phyloP scores from a whole-genome alignment of 371 early-diverging fungal genomes.

The Mucor velutinosus region DNA sequence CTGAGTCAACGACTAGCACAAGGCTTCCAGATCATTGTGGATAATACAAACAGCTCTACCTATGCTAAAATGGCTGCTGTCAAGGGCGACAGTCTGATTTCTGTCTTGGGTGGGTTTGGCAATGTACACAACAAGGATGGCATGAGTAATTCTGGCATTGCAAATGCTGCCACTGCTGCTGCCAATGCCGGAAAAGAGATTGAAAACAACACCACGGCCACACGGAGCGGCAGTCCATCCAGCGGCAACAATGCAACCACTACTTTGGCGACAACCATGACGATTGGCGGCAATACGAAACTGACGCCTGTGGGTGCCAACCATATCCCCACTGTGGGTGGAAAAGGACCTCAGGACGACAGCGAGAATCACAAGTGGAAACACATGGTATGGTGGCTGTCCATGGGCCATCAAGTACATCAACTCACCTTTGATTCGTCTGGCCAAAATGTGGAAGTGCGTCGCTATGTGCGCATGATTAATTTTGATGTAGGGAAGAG shows the following conservation, averaged over 20 bases:
- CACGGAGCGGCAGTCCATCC: slow-evolving; percentile 12
- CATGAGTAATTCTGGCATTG: background rate
- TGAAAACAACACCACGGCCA: background rate
- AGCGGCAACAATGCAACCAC: slow-evolving; percentile 8
- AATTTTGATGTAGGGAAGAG: slow-evolving; percentile 62
- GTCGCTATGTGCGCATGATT: slow-evolving; percentile 81
- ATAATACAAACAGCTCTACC: slow-evolving; percentile 37
- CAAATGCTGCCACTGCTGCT: background rate
- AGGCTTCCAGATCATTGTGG: slow-evolving; percentile 91
- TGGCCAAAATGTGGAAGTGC: slow-evolving; percentile 82
- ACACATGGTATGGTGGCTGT: slow-evolving; percentile 69
- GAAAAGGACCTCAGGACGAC: slow-evolving; percentile 19
- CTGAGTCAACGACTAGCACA: slow-evolving; percentile 90
- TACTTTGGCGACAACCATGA: slow-evolving; percentile 3
- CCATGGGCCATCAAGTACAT: slow-evolving; percentile 87
- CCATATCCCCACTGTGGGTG: background rate
- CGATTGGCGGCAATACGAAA: slow-evolving; percentile 12
- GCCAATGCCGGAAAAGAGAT: slow-evolving; percentile 10
- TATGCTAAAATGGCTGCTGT: slow-evolving; percentile 11
- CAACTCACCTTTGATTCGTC: slow-evolving; percentile 72
- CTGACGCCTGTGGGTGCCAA: slow-evolving; percentile 1
- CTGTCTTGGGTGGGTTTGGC: slow-evolving; percentile 9
- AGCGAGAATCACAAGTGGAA: slow-evolving; percentile 40
- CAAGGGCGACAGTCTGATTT: slow-evolving; percentile 13
- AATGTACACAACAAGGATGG: slow-evolving; percentile 18